Percentiles rank a stretch among this genome's conserved stretches.
These are phyloP conservation scores for Passiflora organensis DNA, from an alignment of 345 rosid species.

Conservation along the genomic window DNA sequence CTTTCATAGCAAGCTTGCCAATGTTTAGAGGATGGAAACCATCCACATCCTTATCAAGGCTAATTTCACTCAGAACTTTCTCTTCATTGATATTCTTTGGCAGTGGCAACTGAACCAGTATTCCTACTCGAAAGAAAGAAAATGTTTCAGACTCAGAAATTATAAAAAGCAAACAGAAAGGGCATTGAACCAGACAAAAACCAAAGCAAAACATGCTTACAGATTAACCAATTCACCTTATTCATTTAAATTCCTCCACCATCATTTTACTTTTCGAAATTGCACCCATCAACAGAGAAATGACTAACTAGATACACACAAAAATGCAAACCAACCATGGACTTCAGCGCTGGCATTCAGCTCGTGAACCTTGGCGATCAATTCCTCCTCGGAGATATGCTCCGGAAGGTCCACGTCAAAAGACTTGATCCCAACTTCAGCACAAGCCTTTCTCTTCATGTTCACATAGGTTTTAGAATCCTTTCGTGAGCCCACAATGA, in stretches of 20 bases:
- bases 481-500: constrained; percentile 72
- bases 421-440: constrained; percentile 87
- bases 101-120: constrained; percentile 87
- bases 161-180: too few relatives aligned
- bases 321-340: constrained; percentile 49
- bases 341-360: constrained; percentile 69
- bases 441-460: constrained; percentile 89
- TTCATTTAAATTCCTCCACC: too few relatives aligned
- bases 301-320: too few relatives aligned
- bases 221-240: too few relatives aligned
- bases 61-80: constrained; percentile 70
- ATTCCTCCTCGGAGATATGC: constrained; percentile 60
- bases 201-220: too few relatives aligned
- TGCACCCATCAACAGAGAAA: too few relatives aligned
- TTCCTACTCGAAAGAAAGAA: constrained; percentile 42
- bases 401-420: constrained; percentile 70
- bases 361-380: constrained; percentile 79
- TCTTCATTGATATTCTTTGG: constrained; percentile 85
- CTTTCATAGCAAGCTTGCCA: constrained; percentile 97
- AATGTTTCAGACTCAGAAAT: not conserved
- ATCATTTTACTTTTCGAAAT: too few relatives aligned
- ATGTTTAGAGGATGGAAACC: constrained; percentile 96
- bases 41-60: constrained; percentile 80
- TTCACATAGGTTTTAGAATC: constrained; percentile 87
- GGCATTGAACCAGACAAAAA: too few relatives aligned